Percentiles rank a stretch among this genome's conserved stretches.
phyloP scores from a whole-genome alignment of 345 rosid species.

The Lepidium africanum region DNA sequence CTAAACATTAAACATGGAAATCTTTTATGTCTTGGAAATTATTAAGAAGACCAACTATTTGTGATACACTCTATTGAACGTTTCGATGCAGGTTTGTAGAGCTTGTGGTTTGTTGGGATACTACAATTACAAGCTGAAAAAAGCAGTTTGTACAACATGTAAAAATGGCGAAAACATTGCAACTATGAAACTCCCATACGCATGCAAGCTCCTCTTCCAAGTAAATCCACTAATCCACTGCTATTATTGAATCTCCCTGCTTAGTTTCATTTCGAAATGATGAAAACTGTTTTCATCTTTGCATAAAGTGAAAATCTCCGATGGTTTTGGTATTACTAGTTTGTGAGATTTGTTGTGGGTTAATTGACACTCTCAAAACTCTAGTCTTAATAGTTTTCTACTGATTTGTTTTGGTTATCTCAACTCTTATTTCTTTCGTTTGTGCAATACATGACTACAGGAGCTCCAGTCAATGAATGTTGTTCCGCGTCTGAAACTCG shows the following conservation, averaged over 20 bases:
- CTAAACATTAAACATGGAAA: background rate
- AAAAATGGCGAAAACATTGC: conserved; percentile 74
- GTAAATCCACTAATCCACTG: conserved; percentile 22
- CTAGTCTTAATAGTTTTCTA: background rate
- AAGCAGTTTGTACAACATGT: conserved; percentile 71
- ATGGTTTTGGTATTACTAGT: too few species aligned
- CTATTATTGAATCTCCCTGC: background rate
- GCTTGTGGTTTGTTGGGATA: conserved; percentile 87
- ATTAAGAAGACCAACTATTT: background rate
- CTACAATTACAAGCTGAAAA: conserved; percentile 67
- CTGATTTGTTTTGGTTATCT: background rate
- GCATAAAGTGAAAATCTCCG: too few species aligned
- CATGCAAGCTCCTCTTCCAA: conserved; percentile 95
- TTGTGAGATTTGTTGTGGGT: background rate
- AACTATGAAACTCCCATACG: conserved; percentile 80
- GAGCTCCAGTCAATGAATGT: conserved; percentile 86
- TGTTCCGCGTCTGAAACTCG: conserved; percentile 57
- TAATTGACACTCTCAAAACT: background rate
- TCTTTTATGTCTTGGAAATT: background rate
- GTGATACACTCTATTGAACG: background rate
- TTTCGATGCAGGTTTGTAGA: conserved; percentile 60
- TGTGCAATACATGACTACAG: conserved; percentile 25
- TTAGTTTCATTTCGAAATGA: background rate
- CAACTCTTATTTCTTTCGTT: background rate
- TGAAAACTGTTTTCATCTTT: too few species aligned